Evolutionary conservation across 2,329 filamentous ascomycete species (phyloP), one percentile per base, ranked within the genome.

Genomic region (Raffaelea albimanens): DNA sequence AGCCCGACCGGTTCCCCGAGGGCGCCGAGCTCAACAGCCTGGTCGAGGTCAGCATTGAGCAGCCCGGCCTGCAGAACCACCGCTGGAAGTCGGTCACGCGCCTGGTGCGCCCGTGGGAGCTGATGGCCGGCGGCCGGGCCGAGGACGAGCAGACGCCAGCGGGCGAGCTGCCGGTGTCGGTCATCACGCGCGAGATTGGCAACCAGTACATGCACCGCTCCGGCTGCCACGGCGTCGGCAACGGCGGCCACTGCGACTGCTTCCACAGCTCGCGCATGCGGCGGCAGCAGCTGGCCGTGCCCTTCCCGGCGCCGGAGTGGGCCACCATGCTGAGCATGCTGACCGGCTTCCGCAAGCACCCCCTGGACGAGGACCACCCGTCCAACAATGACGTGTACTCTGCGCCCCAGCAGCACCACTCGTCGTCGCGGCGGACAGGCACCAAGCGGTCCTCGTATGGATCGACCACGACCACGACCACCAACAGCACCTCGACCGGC

Each of bases 81-180:
- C 67, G 68, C 36, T 83, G 79, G 79, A 74, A 76, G 61, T 79
- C 78, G 49, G 63, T 76, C 43, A 82, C 79, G 13, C 72, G 70
- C 18, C 69, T 83, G 41, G 70, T 71, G 21, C 73, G 78, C 40
- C 79, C 80, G 0, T 60, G 66, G 4, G 77, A 82, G 61, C 66
- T 80, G 44, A 69, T 52, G 44, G 47, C 50, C 41, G 45, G 41
- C 18, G 50, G 49, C 19, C 8, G 47, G 19, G 21, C 46, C 36
- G 20, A 43, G 14, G 23, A 43, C 19, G 20, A 36, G 33, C 23
- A 31, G 72, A 36, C 56, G 61, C 40, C 47, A 23, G 52, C n/a
- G 45, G 49, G 55, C 40, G 52, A 57, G 44, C 39, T 55, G 22
- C 40, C 58, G 11, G 61, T 62, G 19, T 60, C 64, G 46, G 70